Percentiles rank a stretch among this genome's conserved stretches.
These are phyloP conservation scores for Penicillium coffeae DNA, from an alignment of 495 filamentous ascomycete species.

Conservation along the genomic window DNA sequence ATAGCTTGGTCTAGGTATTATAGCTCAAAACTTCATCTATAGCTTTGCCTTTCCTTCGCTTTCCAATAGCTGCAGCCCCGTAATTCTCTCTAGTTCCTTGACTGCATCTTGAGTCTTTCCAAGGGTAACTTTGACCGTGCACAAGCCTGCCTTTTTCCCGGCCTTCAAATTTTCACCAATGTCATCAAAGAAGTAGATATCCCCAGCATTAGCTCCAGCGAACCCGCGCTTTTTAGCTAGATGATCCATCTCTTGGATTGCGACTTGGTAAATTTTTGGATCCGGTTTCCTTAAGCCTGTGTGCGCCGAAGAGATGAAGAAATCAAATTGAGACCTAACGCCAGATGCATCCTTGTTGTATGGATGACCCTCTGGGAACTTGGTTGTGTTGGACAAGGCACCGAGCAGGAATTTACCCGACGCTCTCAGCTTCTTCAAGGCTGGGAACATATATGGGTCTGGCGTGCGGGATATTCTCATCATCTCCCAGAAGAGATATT, in stretches of 20 bases:
- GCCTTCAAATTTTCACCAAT: constrained; percentile 90
- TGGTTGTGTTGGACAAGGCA: constrained; percentile 84
- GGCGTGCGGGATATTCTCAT: constrained; percentile 68
- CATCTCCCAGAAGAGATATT: constrained; percentile 87
- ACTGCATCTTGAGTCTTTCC: constrained; percentile 76
- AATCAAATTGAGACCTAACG: constrained; percentile 64
- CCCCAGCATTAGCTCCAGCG: constrained; percentile 54
- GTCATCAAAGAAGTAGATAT: constrained; percentile 90
- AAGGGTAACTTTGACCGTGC: constrained; percentile 77
- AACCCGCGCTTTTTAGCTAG: constrained; percentile 53
- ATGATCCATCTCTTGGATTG: constrained; percentile 59
- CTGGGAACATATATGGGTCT: constrained; percentile 85
- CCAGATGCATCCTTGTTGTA: constrained; percentile 46
- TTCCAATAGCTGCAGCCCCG: constrained; percentile 53
- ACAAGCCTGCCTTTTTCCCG: constrained; percentile 70
- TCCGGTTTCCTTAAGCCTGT: constrained; percentile 88
- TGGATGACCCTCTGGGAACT: constrained; percentile 67
- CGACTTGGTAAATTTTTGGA: constrained; percentile 70
- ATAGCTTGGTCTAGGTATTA: too few relatives aligned
- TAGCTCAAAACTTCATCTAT: too few relatives aligned
- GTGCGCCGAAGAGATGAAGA: constrained; percentile 80
- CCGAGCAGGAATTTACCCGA: constrained; percentile 67
- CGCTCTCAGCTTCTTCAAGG: constrained; percentile 63
- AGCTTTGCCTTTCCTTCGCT: constrained; percentile 36
- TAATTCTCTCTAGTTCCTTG: constrained; percentile 58